Base-by-base conservation (phyloP, 129 eudicot species). In the Solidago caesia region DNA sequence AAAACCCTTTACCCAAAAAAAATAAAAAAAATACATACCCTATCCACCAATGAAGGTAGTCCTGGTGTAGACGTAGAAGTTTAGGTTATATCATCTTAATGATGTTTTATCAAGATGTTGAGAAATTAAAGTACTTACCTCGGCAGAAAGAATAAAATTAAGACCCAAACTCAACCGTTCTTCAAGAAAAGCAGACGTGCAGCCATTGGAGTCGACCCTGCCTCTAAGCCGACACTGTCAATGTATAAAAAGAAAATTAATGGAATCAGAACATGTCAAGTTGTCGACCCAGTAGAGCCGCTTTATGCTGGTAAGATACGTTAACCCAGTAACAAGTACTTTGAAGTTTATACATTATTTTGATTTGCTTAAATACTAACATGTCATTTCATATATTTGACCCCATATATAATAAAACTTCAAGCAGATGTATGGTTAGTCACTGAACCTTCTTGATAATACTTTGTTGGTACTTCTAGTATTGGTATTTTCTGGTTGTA, bases 201-300 rank as follows among this genome's bases (percentile, higher is more conserved):
- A 88, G 13, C 96, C 96, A 75, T 92, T 92, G 52, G 97, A 92
- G 48, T 89, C 96, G 0, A 92, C 76, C 83, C 89, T 92, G 16
- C 96, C 97, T 79, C 97, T 84, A 57, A 92, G 84, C 53, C 94
- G 97, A 70, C 89, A 86, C 97, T 92, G 88, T 70, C 69, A 64
- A 33, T 11, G 59, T 51, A 71, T 13, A 42, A n/a, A 76, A 48
- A 61, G 3, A 68, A 64, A 46, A 10, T 11, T 5, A 44, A 45
- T 45, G 2, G 12, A 48, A 12, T 16, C 57, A 8, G 5, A 41
- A 49, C 14, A 12, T 52, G 4, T 13, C 25, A 52, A 49, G 15
- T 52, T 52, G 4, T 13, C 25, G 10, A 52, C 21, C 58, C 58
- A 12, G 21, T 52, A 52, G 25, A 52, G 15, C 25, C 10, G 9